Percentiles rank a stretch among this genome's conserved stretches.
Evolutionary conservation across 129 eudicot species (phyloP).

Genomic region (Centrapalus pauciflorus): DNA sequence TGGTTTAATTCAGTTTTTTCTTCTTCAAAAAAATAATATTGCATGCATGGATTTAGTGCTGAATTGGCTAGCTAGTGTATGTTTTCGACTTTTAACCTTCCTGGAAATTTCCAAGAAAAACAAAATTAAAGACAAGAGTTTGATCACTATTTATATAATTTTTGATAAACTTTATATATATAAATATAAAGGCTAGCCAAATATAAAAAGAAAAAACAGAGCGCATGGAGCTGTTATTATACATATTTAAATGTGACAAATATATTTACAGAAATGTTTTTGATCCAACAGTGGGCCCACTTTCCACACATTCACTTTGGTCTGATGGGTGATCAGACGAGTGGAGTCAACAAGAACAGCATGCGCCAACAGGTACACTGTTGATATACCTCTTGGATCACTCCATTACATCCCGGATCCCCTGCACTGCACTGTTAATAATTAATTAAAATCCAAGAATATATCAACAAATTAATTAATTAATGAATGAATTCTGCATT

Average conservation of each 20-base stretch:
- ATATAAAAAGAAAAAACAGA: background rate
- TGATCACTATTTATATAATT: no score
- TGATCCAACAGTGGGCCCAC: slow-evolving; percentile 67
- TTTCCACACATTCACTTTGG: slow-evolving; percentile 82
- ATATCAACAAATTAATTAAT: background rate
- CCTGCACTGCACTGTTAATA: background rate
- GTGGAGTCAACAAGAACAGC: slow-evolving; percentile 40
- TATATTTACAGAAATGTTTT: background rate
- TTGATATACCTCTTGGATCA: slow-evolving; percentile 9
- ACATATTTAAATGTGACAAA: background rate
- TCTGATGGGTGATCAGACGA: slow-evolving; percentile 58
- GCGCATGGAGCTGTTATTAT: background rate
- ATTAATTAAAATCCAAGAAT: background rate
- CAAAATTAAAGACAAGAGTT: background rate
- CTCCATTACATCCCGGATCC: background rate
- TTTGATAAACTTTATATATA: background rate
- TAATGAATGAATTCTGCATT: background rate
- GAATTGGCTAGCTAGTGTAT: no score
- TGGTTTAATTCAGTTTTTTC: no score
- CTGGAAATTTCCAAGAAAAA: no score
- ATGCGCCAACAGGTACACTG: slow-evolving; percentile 63
- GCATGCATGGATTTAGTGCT: no score
- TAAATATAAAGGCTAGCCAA: background rate
- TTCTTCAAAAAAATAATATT: no score
- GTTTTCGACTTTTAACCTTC: no score